Base-by-base conservation (phyloP, 1,139 yeast genomes). In the Ogataea hybrid region DNA sequence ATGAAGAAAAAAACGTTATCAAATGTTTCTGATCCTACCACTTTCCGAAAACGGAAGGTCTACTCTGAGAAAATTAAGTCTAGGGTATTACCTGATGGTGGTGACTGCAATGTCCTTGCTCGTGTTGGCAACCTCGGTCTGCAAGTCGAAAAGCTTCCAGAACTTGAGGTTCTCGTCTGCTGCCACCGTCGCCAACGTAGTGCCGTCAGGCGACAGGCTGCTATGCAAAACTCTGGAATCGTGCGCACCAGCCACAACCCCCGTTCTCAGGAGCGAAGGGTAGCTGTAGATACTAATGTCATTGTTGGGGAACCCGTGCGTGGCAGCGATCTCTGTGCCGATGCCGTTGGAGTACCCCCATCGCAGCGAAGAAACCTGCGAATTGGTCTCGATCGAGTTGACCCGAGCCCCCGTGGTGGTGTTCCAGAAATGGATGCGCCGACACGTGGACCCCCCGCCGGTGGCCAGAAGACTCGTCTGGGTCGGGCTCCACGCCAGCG, bases 151-250 rank as follows among this genome's bases (percentile, higher is more conserved):
- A 22, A 94, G 73, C 53, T 87, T 84, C 94, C 96, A 94, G 67
- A 94, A 92, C 68, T 92, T 92, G 58, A 94, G 74, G 64, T 90
- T 92, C 63, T 94, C 99, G 65, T 94, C 98, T 5, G 96, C 95
- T 2, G 97, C 95, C 40, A 92, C 89, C 0, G 98, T 92, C 1
- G 97, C 98, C 46, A 90, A 67, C 0, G 95, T 87, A 42, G 86
- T 77, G 20, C 84, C 86, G 62, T 92, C 97, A 6, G 97, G 97
- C 35, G 96, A 86, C 43, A 92, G 63, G 41, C 90, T 81, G 22
- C 96, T 86, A 52, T 79, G 79, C 46, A 94, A 73, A 23, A 94
- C 89, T 52, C 98, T 75, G 11, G 95, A 80, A 52, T 89, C 97
- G 61, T 94, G 98, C 1, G 97, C 97, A 43, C 79, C 76, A 20